phyloP scores from a whole-genome alignment of 1,139 yeast genomes.

The Hyphopichia buzzinii region DNA sequence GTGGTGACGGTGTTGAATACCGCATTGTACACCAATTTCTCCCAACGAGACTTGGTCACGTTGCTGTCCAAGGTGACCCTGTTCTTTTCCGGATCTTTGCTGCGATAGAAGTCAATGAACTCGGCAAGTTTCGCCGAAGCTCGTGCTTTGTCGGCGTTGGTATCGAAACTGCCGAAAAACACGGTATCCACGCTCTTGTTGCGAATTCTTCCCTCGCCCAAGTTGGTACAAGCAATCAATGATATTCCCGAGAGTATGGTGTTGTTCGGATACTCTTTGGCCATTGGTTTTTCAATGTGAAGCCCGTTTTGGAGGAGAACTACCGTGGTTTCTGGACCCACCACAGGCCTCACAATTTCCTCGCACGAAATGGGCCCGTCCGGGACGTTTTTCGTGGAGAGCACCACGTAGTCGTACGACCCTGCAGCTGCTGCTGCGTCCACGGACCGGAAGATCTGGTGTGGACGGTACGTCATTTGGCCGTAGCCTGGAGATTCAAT shows the following conservation, averaged over 20 bases:
- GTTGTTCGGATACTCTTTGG: constrained; percentile 55
- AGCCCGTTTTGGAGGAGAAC: constrained; percentile 73
- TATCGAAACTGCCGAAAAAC: constrained; percentile 52
- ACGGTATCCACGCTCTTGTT: constrained; percentile 55
- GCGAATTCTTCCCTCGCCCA: constrained; percentile 44
- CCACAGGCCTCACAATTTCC: constrained; percentile 57
- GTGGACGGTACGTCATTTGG: constrained; percentile 52
- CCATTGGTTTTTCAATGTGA: constrained; percentile 64
- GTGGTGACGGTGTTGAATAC: constrained; percentile 63
- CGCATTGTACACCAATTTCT: constrained; percentile 68
- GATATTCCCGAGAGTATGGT: constrained; percentile 67
- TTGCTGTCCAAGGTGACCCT: constrained; percentile 43
- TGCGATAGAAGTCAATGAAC: constrained; percentile 51
- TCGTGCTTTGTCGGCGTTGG: constrained; percentile 16
- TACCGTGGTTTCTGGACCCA: constrained; percentile 50
- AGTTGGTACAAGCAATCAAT: constrained; percentile 64
- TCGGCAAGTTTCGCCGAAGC: constrained; percentile 28
- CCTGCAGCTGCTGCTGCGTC: constrained; percentile 46
- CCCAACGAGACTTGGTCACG: constrained; percentile 63
- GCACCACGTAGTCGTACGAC: constrained; percentile 63
- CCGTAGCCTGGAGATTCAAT: constrained; percentile 67
- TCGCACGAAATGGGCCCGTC: constrained; percentile 57
- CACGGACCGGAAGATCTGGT: constrained; percentile 38
- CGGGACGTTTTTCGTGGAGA: constrained; percentile 74
- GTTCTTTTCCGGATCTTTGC: constrained; percentile 38